Percentiles rank a stretch among this genome's conserved stretches.
phyloP scores from a whole-genome alignment of 1,284 basidiomycete genomes.

The Agaricales sp. region DNA sequence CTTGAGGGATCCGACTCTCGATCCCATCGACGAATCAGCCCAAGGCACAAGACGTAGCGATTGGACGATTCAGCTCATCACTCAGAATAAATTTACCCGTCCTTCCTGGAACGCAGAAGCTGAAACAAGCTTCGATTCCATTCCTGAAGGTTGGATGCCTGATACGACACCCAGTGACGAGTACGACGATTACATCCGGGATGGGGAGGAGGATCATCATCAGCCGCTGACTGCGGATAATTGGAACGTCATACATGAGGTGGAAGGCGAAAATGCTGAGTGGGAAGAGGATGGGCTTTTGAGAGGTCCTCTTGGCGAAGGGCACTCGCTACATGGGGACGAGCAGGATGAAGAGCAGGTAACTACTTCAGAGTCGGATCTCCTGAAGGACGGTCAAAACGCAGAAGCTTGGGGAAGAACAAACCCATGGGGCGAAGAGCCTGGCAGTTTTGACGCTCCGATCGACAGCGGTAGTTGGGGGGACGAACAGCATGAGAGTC shows the following conservation, averaged over 20 bases:
- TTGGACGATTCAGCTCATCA: background rate
- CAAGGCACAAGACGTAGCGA: background rate
- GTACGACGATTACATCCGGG: background rate
- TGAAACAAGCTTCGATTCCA: slow-evolving; percentile 1
- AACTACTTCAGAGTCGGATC: too few species aligned
- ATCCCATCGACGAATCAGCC: background rate
- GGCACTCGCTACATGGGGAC: too few species aligned
- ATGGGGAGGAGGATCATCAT: background rate
- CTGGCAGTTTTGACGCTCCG: too few species aligned
- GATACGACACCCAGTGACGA: background rate
- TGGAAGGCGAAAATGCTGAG: background rate
- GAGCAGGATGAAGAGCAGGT: too few species aligned
- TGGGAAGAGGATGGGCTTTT: background rate
- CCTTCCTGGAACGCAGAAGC: background rate
- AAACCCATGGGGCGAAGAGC: too few species aligned
- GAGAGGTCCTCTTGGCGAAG: too few species aligned
- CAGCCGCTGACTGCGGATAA: background rate
- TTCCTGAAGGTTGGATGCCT: slow-evolving; percentile 1
- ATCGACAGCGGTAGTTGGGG: too few species aligned
- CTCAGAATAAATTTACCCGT: background rate
- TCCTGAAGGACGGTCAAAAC: too few species aligned
- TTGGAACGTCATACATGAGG: background rate
- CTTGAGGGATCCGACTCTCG: background rate
- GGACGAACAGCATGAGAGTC: too few species aligned
- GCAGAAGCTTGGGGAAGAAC: too few species aligned